A percentile compares a stretch with the other conserved stretches of the same genome.
Evolutionary conservation across 2,329 filamentous ascomycete genomes (phyloP).

Genomic region (Fusarium xyrophilum): DNA sequence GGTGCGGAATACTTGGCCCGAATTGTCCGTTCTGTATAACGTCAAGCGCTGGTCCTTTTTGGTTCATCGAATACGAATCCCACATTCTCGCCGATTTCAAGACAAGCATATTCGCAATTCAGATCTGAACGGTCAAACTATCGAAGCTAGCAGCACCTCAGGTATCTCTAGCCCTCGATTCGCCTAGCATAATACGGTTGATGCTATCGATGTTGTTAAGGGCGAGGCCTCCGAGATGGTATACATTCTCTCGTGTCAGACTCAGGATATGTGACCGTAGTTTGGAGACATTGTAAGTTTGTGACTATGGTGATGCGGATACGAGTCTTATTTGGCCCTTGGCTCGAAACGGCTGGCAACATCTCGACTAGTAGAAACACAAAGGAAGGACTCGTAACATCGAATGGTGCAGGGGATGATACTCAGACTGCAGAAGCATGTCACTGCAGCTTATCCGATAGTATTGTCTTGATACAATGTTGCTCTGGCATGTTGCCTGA

Average conservation of each 20-base stretch:
- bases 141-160: conserved; percentile 11
- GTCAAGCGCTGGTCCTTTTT: neutral
- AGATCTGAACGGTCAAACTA: conserved; percentile 14
- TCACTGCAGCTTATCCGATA: neutral
- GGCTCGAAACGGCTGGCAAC: neutral
- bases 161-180: neutral
- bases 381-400: neutral
- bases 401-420: neutral
- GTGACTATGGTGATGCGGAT: neutral
- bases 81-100: neutral
- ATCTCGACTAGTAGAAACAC: neutral
- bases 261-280: neutral
- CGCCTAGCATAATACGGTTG: neutral
- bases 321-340: neutral
- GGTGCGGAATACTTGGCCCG: neutral
- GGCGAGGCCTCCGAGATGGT: neutral
- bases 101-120: neutral
- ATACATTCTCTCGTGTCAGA: neutral
- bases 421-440: neutral
- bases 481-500: neutral
- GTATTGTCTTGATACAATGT: neutral
- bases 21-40: neutral
- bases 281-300: neutral
- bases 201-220: neutral
- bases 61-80: neutral